Base-by-base conservation (phyloP, 768 basidiomycete species). In the Lactarius pseudohatsudake region DNA sequence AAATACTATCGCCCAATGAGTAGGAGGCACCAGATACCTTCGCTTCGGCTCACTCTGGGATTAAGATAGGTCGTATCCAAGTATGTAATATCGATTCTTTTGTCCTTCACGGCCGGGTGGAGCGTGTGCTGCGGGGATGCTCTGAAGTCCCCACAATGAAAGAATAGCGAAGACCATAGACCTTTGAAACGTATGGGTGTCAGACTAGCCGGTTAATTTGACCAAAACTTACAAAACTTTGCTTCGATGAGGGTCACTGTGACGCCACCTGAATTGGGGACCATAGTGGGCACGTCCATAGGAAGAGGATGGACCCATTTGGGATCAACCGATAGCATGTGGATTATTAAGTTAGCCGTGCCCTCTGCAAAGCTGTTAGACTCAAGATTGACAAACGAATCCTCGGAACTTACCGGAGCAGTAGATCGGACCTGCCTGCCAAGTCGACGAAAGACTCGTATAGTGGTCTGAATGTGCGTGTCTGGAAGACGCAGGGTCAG, bases 401-500 rank as follows among this genome's bases (percentile, higher is more conserved):
- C 67, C 58, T 61, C 34, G n/a, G 22, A 34, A 53, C 71, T 55
- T 50, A 81, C 82, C 76, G 43, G 96, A 98, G 76, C 96, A 98
- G 78, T 99, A 99, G 34, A 99, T 97, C 0, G 92, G 94, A 0
- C 97, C 96, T 65, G 83, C 85, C 66, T 86, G 87, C 97, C 97
- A 99, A 47, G 81, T 87, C 1, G 90, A 86, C 0, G 92, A 89
- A 2, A 99, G 81, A 72, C 91, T 96, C 0, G 97, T 97, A 74
- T 97, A 98, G 72, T 96, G 95, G 76, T 98, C 94, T 4, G 94
- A 96, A 76, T 99, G 97, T 0, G 96, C 96, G 74, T 98, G 96
- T 10, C 94, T 96, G 65, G 70, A 4, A 59, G 10, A 50, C n/a
- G 8, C 26, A 40, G 10, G 45, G 4, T 64, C 36, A 53, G 11